Base-by-base conservation (phyloP, 345 rosid species). In the Boechera stricta region DNA sequence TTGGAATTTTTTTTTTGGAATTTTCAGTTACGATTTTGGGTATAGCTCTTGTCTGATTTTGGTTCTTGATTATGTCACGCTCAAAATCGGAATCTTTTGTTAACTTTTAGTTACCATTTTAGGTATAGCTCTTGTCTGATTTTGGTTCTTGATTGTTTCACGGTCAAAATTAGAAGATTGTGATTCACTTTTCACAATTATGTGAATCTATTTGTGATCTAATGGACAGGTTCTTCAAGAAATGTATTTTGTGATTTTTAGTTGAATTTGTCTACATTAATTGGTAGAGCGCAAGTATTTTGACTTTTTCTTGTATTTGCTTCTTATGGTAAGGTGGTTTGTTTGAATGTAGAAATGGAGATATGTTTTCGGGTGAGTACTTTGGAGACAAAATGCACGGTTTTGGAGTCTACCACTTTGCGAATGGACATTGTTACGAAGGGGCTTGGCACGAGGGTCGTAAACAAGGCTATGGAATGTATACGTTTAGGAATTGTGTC, bases 371-470 rank as follows among this genome's bases (percentile, higher is more conserved):
- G 0, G 96, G 98, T 35, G 98, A 92, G 79, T 92, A 90, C 53
- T 92, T 92, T 44, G 91, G 96, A n/a, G 98, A 92, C 80, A 90
- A 89, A 80, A 83, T 92, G 61, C 94, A 92, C 11, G 96, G 98
- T 3, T 92, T 92, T 29, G 96, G 96, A 21, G 87, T 87, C 7
- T 92, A 92, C 80, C 88, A 86, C 71, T 90, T 92, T 39, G 88
- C 88, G 15, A 89, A 89, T 68, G 92, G 96, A 54, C 98, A 90
- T 63, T 86, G 91, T 75, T 89, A 92, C 0, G 98, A 92, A 77
- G 98, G 98, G 0, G 89, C 96, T 3, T 92, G 98, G 96, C 98
- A 92, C 33, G 98, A 92, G 81, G 94, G 96, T 28, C 84, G 83
- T 71, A 90, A 85, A 76, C 98, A 92, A 82, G 98, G 98, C 6